These are phyloP conservation scores for Podospora anserina DNA, from an alignment of 495 filamentous ascomycete genomes.

Conservation along the genomic window DNA sequence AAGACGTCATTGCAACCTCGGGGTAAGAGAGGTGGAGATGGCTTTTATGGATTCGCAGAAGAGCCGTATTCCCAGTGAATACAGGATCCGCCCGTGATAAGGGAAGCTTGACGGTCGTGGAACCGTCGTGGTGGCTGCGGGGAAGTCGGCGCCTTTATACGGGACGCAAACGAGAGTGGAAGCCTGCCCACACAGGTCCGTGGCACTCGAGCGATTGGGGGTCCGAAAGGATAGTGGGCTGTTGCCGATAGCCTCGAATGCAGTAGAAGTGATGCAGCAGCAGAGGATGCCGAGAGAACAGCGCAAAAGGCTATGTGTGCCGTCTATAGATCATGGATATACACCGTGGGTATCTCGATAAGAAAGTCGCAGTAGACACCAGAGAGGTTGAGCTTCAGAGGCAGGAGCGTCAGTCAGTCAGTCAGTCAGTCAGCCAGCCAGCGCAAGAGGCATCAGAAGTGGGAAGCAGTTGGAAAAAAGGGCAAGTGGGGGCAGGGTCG, in stretches of 20 bases:
- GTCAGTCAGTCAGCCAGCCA: not conserved
- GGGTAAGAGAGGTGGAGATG: no score
- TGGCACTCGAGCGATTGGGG: conserved; percentile 3
- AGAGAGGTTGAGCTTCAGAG: not conserved
- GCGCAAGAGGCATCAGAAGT: conserved; percentile 13
- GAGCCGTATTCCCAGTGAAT: no score
- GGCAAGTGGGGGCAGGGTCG: conserved; percentile 17
- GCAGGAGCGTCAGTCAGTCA: conserved; percentile 5
- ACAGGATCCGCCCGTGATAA: no score
- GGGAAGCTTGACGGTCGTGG: no score
- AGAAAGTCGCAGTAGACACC: not conserved
- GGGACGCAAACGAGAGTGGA: conserved; percentile 10
- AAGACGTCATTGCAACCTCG: conserved; percentile 11
- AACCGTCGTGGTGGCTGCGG: not conserved
- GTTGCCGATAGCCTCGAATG: conserved; percentile 1
- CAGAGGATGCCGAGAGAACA: not conserved
- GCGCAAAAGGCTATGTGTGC: conserved; percentile 1
- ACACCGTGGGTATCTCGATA: conserved; percentile 11
- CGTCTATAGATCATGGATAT: conserved; percentile 11
- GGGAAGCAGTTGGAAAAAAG: conserved; percentile 19
- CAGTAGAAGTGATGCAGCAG: not conserved
- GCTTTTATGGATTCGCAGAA: no score
- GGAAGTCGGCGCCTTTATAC: conserved; percentile 1
- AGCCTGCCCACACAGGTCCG: conserved; percentile 14
- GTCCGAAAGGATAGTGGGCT: conserved; percentile 8